These are phyloP conservation scores for Clonostachys rosea DNA, from an alignment of 2,329 filamentous ascomycete species.

Conservation along the genomic window DNA sequence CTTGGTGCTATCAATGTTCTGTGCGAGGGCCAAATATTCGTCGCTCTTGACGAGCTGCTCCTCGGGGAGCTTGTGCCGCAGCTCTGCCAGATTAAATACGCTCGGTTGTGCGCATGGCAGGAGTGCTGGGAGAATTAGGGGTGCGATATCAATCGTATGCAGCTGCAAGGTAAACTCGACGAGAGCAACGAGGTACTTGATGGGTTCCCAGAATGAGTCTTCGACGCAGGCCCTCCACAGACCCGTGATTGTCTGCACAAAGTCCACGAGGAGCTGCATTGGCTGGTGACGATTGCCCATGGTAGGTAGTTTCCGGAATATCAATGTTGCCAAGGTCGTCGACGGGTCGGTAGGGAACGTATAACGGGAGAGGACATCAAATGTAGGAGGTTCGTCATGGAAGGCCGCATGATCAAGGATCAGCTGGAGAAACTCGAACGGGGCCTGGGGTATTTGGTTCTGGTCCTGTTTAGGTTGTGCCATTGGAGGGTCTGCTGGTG, in stretches of 20 bases:
- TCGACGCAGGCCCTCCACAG: slow-evolving; percentile 65
- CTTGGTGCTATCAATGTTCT: slow-evolving; percentile 56
- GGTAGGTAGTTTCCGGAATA: slow-evolving; percentile 62
- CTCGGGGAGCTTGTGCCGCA: slow-evolving; percentile 43
- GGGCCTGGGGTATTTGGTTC: not conserved
- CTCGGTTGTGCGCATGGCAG: slow-evolving; percentile 53
- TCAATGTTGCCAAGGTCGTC: slow-evolving; percentile 59
- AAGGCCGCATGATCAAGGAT: slow-evolving; percentile 58
- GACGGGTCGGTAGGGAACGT: slow-evolving; percentile 59
- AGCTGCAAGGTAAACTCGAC: slow-evolving; percentile 59
- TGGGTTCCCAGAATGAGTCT: slow-evolving; percentile 58
- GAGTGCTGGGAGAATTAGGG: slow-evolving; percentile 53
- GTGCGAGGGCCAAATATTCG: slow-evolving; percentile 30
- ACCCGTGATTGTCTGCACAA: slow-evolving; percentile 58
- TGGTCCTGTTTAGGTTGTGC: not conserved
- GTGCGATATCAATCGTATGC: slow-evolving; percentile 53
- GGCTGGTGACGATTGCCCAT: slow-evolving; percentile 44
- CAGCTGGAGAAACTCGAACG: slow-evolving; percentile 50
- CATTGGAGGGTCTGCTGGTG: slow-evolving; percentile 1
- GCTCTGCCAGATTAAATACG: slow-evolving; percentile 53
- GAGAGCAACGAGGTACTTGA: slow-evolving; percentile 61
- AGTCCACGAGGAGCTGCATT: slow-evolving; percentile 55
- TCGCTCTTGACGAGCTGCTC: slow-evolving; percentile 40
- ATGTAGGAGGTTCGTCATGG: slow-evolving; percentile 52
- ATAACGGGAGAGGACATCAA: slow-evolving; percentile 64